Evolutionary conservation across 306 rosid genomes (phyloP).

Genomic region (Rosa multiflora): DNA sequence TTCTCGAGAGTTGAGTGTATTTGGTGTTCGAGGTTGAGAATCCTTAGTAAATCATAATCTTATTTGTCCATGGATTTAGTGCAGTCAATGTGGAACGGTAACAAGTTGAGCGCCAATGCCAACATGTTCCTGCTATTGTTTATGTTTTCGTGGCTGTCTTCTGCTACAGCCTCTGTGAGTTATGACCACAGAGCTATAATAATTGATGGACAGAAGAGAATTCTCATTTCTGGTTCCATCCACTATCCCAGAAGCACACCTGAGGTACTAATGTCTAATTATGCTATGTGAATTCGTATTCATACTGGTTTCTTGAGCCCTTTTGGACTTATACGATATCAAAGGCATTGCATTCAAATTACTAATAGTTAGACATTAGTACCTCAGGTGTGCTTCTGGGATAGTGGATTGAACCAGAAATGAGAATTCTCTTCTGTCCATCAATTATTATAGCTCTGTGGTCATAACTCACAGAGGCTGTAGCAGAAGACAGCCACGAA

Average conservation of each 20-base stretch:
- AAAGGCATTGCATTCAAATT: conserved; percentile 2
- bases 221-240: conserved; percentile 86
- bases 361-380: background rate
- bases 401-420: conserved; percentile 95
- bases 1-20: background rate
- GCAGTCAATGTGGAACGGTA: conserved; percentile 38
- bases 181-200: conserved; percentile 73
- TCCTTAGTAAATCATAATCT: background rate
- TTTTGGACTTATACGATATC: background rate
- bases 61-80: background rate
- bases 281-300: conserved; percentile 20
- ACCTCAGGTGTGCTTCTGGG: conserved; percentile 99
- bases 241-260: conserved; percentile 99
- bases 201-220: conserved; percentile 67
- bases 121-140: conserved; percentile 17
- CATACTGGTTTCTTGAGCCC: background rate
- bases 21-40: background rate
- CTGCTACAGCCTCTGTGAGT: conserved; percentile 58
- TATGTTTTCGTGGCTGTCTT: conserved; percentile 34
- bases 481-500: conserved; percentile 42
- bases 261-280: conserved; percentile 39
- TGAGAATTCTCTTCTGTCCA: conserved; percentile 67
- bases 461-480: conserved; percentile 70
- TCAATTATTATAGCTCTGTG: conserved; percentile 65
- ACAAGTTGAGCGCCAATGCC: conserved; percentile 4